Conservation (phyloP, 2,329 filamentous ascomycete species). For the Cladophialophora psammophila region DNA sequence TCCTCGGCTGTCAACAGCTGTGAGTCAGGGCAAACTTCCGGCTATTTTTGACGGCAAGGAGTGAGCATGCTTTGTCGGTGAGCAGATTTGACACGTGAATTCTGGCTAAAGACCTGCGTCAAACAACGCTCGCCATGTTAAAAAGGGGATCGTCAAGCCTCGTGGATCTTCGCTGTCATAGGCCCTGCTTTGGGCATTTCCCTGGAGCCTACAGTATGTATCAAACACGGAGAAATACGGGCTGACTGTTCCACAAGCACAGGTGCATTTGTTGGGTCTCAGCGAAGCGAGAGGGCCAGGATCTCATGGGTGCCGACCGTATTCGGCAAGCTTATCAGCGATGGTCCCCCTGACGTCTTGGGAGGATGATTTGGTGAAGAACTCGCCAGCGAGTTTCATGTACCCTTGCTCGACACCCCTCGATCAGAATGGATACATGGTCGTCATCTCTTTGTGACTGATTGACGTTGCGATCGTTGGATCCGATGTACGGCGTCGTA, state of each 20-base stretch:
- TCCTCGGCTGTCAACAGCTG: neutral
- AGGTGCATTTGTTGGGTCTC: neutral
- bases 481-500: neutral
- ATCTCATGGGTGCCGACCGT: neutral
- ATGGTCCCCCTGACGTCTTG: neutral
- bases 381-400: neutral
- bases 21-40: neutral
- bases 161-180: neutral
- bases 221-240: neutral
- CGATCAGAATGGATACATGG: neutral
- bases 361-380: too few relatives aligned
- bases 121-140: neutral
- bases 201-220: neutral
- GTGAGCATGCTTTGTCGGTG: neutral
- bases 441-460: neutral
- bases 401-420: neutral
- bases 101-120: conserved; percentile 6
- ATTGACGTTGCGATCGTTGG: neutral
- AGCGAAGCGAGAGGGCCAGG: neutral
- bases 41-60: neutral
- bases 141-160: conserved; percentile 1
- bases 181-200: neutral
- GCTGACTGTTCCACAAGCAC: neutral
- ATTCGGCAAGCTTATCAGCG: neutral
- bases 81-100: neutral